Conservation (phyloP, 2,329 filamentous ascomycete genomes). For the Fusarium sp. region DNA sequence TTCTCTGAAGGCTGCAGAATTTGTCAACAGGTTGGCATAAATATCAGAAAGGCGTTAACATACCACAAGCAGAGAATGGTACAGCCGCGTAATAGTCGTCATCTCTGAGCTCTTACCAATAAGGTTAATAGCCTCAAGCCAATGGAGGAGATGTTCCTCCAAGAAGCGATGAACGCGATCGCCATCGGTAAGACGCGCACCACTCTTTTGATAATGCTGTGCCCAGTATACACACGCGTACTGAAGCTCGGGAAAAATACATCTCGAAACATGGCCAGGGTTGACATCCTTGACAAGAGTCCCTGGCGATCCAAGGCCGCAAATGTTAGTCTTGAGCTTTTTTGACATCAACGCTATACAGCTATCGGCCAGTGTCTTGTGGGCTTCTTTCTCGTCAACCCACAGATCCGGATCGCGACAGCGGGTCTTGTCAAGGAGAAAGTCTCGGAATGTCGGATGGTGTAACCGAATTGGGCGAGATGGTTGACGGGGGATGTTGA, state of each 20-base stretch:
- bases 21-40: not conserved
- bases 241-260: slow-evolving; percentile 1
- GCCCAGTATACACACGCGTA: slow-evolving; percentile 3
- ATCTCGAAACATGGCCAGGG: not conserved
- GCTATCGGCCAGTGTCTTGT: not conserved
- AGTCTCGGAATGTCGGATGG: slow-evolving; percentile 2
- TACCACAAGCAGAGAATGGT: slow-evolving; percentile 7
- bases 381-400: slow-evolving; percentile 1
- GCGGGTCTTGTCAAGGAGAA: not conserved
- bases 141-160: slow-evolving; percentile 1
- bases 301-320: not conserved
- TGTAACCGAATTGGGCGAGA: not conserved
- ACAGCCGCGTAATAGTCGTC: not conserved
- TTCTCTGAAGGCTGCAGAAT: not conserved
- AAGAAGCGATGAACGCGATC: not conserved
- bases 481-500: not conserved
- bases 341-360: slow-evolving; percentile 5
- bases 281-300: not conserved
- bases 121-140: slow-evolving; percentile 6
- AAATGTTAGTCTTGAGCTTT: not conserved
- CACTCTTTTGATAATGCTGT: slow-evolving; percentile 2
- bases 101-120: slow-evolving; percentile 6
- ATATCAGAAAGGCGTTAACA: not conserved
- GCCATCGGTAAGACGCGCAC: not conserved
- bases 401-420: not conserved